phyloP scores from a whole-genome alignment of 73 alveolate genomes.

The Paramecium sexaurelia region DNA sequence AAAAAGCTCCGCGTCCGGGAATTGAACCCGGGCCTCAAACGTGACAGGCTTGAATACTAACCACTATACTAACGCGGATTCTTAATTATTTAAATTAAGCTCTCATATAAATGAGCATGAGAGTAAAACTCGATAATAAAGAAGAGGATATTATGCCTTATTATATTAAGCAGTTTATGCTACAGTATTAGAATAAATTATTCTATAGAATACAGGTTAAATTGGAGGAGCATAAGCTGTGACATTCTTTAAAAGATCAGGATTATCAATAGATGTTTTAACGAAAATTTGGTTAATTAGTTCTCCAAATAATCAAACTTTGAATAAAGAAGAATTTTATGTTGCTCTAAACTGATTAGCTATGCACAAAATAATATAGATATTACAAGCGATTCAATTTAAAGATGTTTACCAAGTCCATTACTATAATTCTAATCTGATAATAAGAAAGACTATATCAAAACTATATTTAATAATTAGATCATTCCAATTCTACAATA shows the following conservation, averaged over 20 bases:
- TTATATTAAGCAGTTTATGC: conserved; percentile 42
- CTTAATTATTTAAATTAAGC: not conserved
- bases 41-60: conserved; percentile 92
- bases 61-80: conserved; percentile 81
- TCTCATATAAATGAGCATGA: conserved; percentile 8
- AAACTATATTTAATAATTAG: not conserved
- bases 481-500: conserved; percentile 10
- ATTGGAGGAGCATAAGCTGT: conserved; percentile 52
- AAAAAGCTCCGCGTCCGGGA: conserved; percentile 93
- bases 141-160: conserved; percentile 57
- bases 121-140: conserved; percentile 22
- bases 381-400: not conserved
- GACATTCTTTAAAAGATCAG: conserved; percentile 30
- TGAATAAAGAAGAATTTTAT: conserved; percentile 35
- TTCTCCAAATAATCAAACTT: conserved; percentile 34
- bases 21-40: conserved; percentile 94
- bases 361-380: conserved; percentile 50
- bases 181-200: not conserved
- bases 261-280: not conserved
- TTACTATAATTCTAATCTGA: conserved; percentile 25
- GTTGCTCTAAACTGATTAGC: conserved; percentile 36
- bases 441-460: conserved; percentile 40
- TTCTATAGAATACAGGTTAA: not conserved
- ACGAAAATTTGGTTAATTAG: conserved; percentile 33
- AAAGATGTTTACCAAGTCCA: conserved; percentile 36